Evolutionary conservation across 2,329 filamentous ascomycete genomes (phyloP).

Genomic region (Pseudogymnoascus sp.): DNA sequence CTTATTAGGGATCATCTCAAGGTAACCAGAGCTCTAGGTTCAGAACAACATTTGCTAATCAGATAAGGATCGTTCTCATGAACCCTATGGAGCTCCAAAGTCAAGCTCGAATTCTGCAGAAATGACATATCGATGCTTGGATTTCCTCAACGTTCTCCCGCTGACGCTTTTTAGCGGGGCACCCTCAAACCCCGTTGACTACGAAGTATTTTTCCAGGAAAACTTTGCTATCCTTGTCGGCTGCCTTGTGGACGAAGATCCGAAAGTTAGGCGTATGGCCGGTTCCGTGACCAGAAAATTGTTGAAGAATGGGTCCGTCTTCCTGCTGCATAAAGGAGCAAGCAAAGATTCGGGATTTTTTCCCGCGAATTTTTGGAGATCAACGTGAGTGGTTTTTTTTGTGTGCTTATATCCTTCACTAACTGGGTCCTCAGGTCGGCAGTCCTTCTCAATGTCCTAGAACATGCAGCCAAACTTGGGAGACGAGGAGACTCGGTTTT

Average conservation of each 20-base stretch:
- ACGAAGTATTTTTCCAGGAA: conserved; percentile 29
- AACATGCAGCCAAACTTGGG: conserved; percentile 22
- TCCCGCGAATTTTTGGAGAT: conserved; percentile 29
- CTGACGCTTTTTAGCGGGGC: conserved; percentile 39
- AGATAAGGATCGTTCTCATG: conserved; percentile 23
- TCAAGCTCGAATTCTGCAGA: conserved; percentile 35
- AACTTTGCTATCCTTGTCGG: conserved; percentile 24
- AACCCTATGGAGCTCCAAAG: conserved; percentile 35
- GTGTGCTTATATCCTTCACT: neutral
- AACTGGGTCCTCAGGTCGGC: conserved; percentile 20
- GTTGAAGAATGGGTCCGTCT: conserved; percentile 21
- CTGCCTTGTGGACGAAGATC: conserved; percentile 27
- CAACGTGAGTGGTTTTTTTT: conserved; percentile 25
- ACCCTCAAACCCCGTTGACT: conserved; percentile 30
- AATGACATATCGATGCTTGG: conserved; percentile 46
- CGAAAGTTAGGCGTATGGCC: conserved; percentile 25
- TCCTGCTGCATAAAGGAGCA: conserved; percentile 20
- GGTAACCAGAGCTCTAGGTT: conserved; percentile 31
- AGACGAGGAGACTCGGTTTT: conserved; percentile 23
- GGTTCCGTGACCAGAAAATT: conserved; percentile 23
- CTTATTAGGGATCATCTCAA: conserved; percentile 52
- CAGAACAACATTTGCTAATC: neutral
- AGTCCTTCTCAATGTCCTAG: conserved; percentile 24
- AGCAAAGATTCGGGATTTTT: conserved; percentile 17
- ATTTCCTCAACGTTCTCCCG: conserved; percentile 50